Evolutionary conservation across 1,139 yeast genomes (phyloP).

Genomic region (Candida sp.): DNA sequence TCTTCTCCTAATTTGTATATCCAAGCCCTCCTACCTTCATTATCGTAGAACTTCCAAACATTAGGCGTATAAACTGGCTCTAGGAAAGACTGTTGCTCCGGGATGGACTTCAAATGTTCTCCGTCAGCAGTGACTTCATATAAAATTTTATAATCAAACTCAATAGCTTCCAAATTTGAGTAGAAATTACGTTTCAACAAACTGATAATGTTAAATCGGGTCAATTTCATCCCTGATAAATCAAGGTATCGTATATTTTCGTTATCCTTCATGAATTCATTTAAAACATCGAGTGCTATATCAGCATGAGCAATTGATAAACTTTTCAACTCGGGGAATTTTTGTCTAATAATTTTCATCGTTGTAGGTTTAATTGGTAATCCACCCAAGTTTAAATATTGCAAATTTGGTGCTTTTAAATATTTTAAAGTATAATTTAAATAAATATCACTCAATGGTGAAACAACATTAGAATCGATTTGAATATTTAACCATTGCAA

Average conservation of each 20-base stretch:
- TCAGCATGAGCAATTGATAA: conserved; percentile 60
- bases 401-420: conserved; percentile 48
- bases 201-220: conserved; percentile 19
- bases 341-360: conserved; percentile 51
- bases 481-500: conserved; percentile 78
- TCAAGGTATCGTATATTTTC: conserved; percentile 28
- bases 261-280: conserved; percentile 38
- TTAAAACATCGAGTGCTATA: conserved; percentile 47
- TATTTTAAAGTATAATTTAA: conserved; percentile 54
- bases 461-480: conserved; percentile 65
- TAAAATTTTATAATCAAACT: conserved; percentile 38
- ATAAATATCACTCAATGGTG: conserved; percentile 59
- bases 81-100: conserved; percentile 22
- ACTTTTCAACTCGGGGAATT: conserved; percentile 55
- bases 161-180: conserved; percentile 31
- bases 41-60: conserved; percentile 54
- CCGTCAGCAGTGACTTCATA: conserved; percentile 39
- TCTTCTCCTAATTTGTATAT: conserved; percentile 48
- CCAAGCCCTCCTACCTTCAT: conserved; percentile 84
- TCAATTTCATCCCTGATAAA: conserved; percentile 35
- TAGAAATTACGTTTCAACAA: conserved; percentile 26
- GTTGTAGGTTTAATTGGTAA: conserved; percentile 59
- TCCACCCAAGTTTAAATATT: conserved; percentile 71
- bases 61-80: conserved; percentile 25
- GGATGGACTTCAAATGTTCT: conserved; percentile 28